Evolutionary conservation across 2,329 filamentous ascomycete genomes (phyloP).

Genomic region (Nemania serpens): DNA sequence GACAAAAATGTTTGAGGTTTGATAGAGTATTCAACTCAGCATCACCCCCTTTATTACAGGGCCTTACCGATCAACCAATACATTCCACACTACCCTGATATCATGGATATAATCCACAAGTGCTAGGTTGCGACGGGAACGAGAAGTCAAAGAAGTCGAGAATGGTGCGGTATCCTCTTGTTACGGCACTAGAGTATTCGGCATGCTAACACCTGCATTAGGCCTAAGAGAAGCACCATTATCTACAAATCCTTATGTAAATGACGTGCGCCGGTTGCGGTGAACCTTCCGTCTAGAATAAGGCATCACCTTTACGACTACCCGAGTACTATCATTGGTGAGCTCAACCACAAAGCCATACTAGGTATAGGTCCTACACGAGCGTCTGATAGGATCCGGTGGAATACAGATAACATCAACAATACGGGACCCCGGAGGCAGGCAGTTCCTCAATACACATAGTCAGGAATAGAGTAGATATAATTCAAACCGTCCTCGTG

Average conservation of each 20-base stretch:
- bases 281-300: too few species aligned
- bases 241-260: too few species aligned
- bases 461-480: neutral
- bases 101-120: neutral
- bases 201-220: slow-evolving; percentile 14
- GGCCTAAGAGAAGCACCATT: neutral
- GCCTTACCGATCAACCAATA: neutral
- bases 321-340: neutral
- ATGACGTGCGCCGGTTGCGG: too few species aligned
- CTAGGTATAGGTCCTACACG: neutral
- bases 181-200: neutral
- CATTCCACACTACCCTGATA: neutral
- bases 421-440: neutral
- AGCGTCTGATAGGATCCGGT: neutral
- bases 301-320: neutral
- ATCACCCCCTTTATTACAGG: neutral
- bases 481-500: neutral
- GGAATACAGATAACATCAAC: neutral
- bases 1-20: slow-evolving; percentile 60
- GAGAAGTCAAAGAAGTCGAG: neutral
- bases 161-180: slow-evolving; percentile 14
- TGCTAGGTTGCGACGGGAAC: neutral
- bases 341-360: neutral
- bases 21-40: neutral
- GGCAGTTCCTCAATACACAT: neutral